phyloP scores from a whole-genome alignment of 202 grass and related monocot genomes.

The Carex arenaria region DNA sequence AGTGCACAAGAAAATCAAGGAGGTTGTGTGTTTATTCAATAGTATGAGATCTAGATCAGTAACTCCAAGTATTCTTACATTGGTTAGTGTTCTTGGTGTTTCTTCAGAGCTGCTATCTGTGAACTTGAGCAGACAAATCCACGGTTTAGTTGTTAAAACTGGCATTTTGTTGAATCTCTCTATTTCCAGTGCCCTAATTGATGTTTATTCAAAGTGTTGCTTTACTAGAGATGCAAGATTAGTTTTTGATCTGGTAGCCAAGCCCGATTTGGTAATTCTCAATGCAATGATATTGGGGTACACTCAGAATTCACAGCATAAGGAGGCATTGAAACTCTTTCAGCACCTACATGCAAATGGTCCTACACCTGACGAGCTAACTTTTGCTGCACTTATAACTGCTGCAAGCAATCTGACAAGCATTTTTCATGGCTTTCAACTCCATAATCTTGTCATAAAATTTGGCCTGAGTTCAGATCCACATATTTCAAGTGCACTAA shows the following conservation, averaged over 20 bases:
- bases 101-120: slow-evolving; percentile 44
- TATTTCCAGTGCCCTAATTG: slow-evolving; percentile 55
- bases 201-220: slow-evolving; percentile 76
- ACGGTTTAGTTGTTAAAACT: slow-evolving; percentile 55
- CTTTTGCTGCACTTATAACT: slow-evolving; percentile 66
- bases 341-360: slow-evolving; percentile 33
- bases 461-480: slow-evolving; percentile 38
- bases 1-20: slow-evolving; percentile 38
- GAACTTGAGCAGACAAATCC: slow-evolving; percentile 65
- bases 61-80: slow-evolving; percentile 48
- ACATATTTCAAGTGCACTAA: slow-evolving; percentile 69
- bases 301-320: slow-evolving; percentile 50
- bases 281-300: slow-evolving; percentile 80
- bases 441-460: slow-evolving; percentile 63
- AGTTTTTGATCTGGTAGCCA: slow-evolving; percentile 45
- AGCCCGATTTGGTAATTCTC: slow-evolving; percentile 59
- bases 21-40: slow-evolving; percentile 42
- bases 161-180: slow-evolving; percentile 49
- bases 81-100: slow-evolving; percentile 59
- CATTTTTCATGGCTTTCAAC: slow-evolving; percentile 62
- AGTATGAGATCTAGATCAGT: slow-evolving; percentile 55
- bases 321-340: slow-evolving; percentile 71
- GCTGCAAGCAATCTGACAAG: slow-evolving; percentile 61
- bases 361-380: slow-evolving; percentile 50
- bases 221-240: slow-evolving; percentile 52